Evolutionary conservation across 768 basidiomycete genomes (phyloP).

Genomic region (Leccinum variicolor): DNA sequence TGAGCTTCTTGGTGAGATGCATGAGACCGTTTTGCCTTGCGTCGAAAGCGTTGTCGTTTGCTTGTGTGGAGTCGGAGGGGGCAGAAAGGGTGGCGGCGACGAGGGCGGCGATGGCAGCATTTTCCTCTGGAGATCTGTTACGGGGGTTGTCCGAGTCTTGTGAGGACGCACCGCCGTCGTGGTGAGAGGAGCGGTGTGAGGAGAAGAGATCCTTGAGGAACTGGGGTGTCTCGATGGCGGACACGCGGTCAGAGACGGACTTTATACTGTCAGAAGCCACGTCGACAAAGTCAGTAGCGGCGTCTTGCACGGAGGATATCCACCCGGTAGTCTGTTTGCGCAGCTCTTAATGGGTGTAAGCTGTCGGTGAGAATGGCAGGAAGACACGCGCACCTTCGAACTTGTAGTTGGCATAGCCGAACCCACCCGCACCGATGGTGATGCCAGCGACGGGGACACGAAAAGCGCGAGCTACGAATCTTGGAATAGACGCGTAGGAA

Average conservation of each 20-base stretch:
- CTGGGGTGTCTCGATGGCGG: conserved; percentile 55
- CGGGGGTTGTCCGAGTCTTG: conserved; percentile 35
- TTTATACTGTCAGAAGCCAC: conserved; percentile 70
- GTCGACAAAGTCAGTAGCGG: conserved; percentile 57
- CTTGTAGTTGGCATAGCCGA: conserved; percentile 96
- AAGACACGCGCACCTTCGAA: conserved; percentile 69
- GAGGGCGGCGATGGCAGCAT: conserved; percentile 67
- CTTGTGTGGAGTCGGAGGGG: conserved; percentile 51
- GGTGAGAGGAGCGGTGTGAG: conserved; percentile 28
- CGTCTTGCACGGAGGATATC: conserved; percentile 62
- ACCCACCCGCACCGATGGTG: conserved; percentile 84
- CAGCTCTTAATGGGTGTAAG: conserved; percentile 51
- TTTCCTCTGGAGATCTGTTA: conserved; percentile 49
- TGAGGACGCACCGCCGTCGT: conserved; percentile 31
- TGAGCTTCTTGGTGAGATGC: conserved; percentile 91
- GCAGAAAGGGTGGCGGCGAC: conserved; percentile 78
- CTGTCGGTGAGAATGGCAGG: background rate
- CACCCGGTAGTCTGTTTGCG: conserved; percentile 65
- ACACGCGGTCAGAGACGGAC: conserved; percentile 53
- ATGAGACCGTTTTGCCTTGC: conserved; percentile 78
- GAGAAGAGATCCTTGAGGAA: conserved; percentile 68
- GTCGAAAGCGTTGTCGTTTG: conserved; percentile 36
- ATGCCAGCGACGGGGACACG: conserved; percentile 85
- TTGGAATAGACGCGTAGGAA: conserved; percentile 87
- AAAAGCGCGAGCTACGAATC: conserved; percentile 84